phyloP scores from a whole-genome alignment of 2,329 filamentous ascomycete genomes.

The Decorospora gaudefroyi region DNA sequence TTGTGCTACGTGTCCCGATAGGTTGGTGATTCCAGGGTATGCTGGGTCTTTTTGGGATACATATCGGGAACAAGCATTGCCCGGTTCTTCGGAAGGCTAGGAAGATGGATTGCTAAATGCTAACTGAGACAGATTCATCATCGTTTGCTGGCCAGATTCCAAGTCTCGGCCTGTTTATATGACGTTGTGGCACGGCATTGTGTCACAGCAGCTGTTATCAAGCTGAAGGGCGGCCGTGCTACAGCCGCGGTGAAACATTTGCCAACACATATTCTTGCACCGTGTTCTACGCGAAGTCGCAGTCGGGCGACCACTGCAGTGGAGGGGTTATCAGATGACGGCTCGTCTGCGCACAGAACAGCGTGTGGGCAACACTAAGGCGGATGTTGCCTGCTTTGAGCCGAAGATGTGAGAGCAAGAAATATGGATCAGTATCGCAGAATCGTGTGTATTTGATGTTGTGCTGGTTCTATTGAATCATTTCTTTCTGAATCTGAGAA shows the following conservation, averaged over 20 bases:
- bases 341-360: slow-evolving; percentile 5
- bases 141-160: slow-evolving; percentile 4
- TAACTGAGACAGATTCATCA: slow-evolving; percentile 5
- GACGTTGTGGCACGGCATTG: slow-evolving; percentile 25
- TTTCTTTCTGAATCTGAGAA: neutral
- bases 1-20: slow-evolving; percentile 15
- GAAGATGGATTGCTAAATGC: slow-evolving; percentile 1
- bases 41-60: slow-evolving; percentile 4
- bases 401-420: neutral
- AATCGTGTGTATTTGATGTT: neutral
- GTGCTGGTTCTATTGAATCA: neutral
- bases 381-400: neutral
- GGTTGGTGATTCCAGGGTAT: neutral
- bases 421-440: neutral
- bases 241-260: slow-evolving; percentile 29
- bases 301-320: slow-evolving; percentile 3
- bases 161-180: slow-evolving; percentile 4
- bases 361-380: slow-evolving; percentile 2
- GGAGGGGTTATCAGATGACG: slow-evolving; percentile 16
- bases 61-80: neutral
- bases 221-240: slow-evolving; percentile 17
- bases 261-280: slow-evolving; percentile 25
- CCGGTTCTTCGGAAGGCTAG: slow-evolving; percentile 1
- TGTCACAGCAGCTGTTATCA: slow-evolving; percentile 28
- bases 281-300: slow-evolving; percentile 1